Evolutionary conservation across 2,329 filamentous ascomycete genomes (phyloP), one percentile per base, ranked within the genome.

Genomic region (Hirsutella rhossiliensis): DNA sequence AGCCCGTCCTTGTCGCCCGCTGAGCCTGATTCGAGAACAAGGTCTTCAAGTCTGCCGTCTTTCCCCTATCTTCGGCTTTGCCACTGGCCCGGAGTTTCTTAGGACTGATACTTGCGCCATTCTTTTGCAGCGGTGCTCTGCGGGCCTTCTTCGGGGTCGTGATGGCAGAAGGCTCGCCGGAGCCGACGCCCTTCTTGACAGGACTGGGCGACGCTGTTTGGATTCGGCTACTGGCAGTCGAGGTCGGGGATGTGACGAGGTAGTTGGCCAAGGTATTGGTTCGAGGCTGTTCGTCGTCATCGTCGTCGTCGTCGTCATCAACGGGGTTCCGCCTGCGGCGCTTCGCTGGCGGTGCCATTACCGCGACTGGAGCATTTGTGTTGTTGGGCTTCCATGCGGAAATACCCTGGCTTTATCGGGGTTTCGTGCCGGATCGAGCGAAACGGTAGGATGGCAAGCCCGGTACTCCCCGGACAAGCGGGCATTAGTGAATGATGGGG

Each of bases 1-100:
- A 54, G n/a, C 60, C 55, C 2, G 59, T 52, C 43, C 58, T 62
- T 30, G 64, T 56, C 18, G 65, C 66, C 34, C 66, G 69, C 49
- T 78, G 73, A 8, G 71, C 71, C 56, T 82, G 78, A 41, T 70
- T 78, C 17, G 76, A 78, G 51, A 82, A 82, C 17, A 82, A 65
- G 0, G 73, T 69, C 53, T 72, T 66, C 13, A 82, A 63, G 51
- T 82, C 72, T 4, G 68, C 75, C 7, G 71, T 72, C 48, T 72
- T 75, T 5, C 68, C 70, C 49, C 69, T 75, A 43, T 74, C 72
- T 7, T 68, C 67, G 6, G 58, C 48, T 47, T 67, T 71, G n/a
- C 54, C 56, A 34, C 53, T 52, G 30, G 54, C 60, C 27, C 61
- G 67, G 3, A 56, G 47, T 53, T 71, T 75, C 45, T 63, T 66